Evolutionary conservation across 1,139 yeast genomes (phyloP).

Genomic region (Nakaseomyces uthaithaninus): DNA sequence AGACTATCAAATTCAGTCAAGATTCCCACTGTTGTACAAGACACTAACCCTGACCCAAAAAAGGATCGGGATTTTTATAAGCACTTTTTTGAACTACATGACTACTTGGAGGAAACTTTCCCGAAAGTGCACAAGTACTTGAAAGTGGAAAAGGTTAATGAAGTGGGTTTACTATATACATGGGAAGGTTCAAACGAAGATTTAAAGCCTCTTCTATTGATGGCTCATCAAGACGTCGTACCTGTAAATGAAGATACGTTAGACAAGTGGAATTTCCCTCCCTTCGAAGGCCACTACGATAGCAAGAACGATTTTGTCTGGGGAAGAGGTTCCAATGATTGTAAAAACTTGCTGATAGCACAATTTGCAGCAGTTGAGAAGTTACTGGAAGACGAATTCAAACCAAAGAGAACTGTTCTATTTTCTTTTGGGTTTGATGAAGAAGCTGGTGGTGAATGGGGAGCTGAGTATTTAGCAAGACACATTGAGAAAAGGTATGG

Average conservation of each 20-base stretch:
- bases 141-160: conserved; percentile 50
- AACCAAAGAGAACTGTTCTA: conserved; percentile 49
- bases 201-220: conserved; percentile 57
- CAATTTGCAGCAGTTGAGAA: conserved; percentile 53
- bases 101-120: conserved; percentile 47
- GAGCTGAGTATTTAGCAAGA: conserved; percentile 43
- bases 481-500: conserved; percentile 47
- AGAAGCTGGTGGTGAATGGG: conserved; percentile 54
- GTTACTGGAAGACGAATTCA: conserved; percentile 38
- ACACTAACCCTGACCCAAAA: conserved; percentile 40
- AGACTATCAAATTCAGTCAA: conserved; percentile 49
- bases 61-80: conserved; percentile 29
- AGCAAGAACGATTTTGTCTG: conserved; percentile 41
- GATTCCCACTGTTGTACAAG: conserved; percentile 57
- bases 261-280: conserved; percentile 58
- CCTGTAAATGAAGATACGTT: conserved; percentile 60
- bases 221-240: conserved; percentile 80
- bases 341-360: conserved; percentile 51
- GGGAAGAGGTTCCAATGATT: conserved; percentile 64
- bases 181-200: conserved; percentile 51
- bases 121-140: conserved; percentile 48
- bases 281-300: conserved; percentile 63
- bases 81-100: conserved; percentile 39
- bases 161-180: conserved; percentile 56
- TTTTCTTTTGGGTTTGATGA: conserved; percentile 68